Evolutionary conservation across 2,329 filamentous ascomycete species (phyloP).

Genomic region (Pleoardoris graminearum): DNA sequence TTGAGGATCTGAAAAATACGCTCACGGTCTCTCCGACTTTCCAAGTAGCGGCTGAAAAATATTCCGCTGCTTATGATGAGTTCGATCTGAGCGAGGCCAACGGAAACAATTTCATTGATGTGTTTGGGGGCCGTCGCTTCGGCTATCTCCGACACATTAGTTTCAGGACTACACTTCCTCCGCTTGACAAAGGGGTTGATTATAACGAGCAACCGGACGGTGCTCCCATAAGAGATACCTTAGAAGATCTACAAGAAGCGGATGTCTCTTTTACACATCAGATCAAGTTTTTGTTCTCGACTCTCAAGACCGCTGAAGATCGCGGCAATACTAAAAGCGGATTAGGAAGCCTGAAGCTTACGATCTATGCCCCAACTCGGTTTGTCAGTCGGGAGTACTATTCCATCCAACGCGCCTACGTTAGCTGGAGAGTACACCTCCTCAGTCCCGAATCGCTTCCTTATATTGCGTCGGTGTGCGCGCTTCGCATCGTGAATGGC

Average conservation of each 20-base stretch:
- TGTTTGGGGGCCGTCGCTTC: slow-evolving; percentile 14
- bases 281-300: slow-evolving; percentile 3
- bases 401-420: slow-evolving; percentile 2
- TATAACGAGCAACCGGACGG: background rate
- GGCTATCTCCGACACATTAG: slow-evolving; percentile 13
- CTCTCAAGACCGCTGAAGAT: slow-evolving; percentile 2
- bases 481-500: background rate
- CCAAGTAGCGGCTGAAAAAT: slow-evolving; percentile 15
- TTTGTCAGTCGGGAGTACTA: background rate
- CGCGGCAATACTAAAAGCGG: background rate
- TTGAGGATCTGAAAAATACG: slow-evolving; percentile 19
- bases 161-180: slow-evolving; percentile 10
- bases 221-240: background rate
- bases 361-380: slow-evolving; percentile 3
- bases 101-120: slow-evolving; percentile 10
- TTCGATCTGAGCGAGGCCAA: slow-evolving; percentile 12
- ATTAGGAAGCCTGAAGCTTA: background rate
- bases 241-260: slow-evolving; percentile 1
- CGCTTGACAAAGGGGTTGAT: slow-evolving; percentile 2
- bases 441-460: slow-evolving; percentile 1
- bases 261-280: slow-evolving; percentile 2
- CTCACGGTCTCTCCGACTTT: slow-evolving; percentile 15
- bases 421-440: slow-evolving; percentile 7
- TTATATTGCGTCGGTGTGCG: background rate
- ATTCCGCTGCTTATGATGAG: slow-evolving; percentile 14